These are phyloP conservation scores for Suillus ampliporus DNA, from an alignment of 768 basidiomycete genomes.

Conservation along the genomic window DNA sequence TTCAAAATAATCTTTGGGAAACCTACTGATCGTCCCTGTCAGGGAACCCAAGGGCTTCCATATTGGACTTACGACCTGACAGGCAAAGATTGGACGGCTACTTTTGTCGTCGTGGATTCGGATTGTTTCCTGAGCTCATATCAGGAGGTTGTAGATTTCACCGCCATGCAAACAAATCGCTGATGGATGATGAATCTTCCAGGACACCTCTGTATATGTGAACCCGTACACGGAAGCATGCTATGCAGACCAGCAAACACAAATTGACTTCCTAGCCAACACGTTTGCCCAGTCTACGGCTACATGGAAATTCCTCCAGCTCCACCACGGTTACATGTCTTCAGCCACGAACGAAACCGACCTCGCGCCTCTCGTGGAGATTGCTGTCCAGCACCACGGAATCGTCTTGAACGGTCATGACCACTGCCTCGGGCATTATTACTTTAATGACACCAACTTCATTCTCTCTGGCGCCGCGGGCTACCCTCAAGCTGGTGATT, in stretches of 20 bases:
- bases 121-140: slow-evolving; percentile 8
- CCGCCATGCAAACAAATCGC: too few species aligned
- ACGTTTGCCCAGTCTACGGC: slow-evolving; percentile 1
- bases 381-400: neutral
- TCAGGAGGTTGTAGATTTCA: neutral
- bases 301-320: slow-evolving; percentile 7
- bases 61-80: slow-evolving; percentile 8
- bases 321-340: slow-evolving; percentile 2
- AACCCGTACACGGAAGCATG: slow-evolving; percentile 5
- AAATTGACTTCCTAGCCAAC: neutral
- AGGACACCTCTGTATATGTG: slow-evolving; percentile 6
- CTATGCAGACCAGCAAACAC: slow-evolving; percentile 3
- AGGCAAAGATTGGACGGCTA: slow-evolving; percentile 1
- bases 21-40: neutral
- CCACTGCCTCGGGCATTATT: slow-evolving; percentile 8
- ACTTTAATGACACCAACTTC: neutral
- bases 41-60: slow-evolving; percentile 5
- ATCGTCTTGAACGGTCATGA: slow-evolving; percentile 5
- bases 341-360: slow-evolving; percentile 5
- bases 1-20: neutral
- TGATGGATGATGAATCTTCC: neutral
- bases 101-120: slow-evolving; percentile 6
- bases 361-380: slow-evolving; percentile 4
- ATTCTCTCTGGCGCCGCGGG: slow-evolving; percentile 7
- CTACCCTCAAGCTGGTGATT: slow-evolving; percentile 3